phyloP scores from a whole-genome alignment of 2,329 filamentous ascomycete species.

The Pleomassaria siparia region DNA sequence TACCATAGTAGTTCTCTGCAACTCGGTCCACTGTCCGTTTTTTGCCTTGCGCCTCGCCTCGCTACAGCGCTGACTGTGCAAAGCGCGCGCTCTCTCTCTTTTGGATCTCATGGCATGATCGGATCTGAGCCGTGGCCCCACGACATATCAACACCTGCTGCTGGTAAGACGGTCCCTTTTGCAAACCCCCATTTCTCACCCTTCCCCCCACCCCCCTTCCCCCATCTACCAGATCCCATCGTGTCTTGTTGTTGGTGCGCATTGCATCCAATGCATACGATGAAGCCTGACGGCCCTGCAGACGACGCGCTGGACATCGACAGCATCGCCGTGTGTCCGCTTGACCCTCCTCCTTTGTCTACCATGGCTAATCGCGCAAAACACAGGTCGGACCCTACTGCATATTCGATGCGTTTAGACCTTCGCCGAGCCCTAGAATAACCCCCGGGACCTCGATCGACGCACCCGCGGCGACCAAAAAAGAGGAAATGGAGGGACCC shows the following conservation, averaged over 20 bases:
- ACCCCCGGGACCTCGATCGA: slow-evolving; percentile 11
- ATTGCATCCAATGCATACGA: slow-evolving; percentile 19
- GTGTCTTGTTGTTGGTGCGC: slow-evolving; percentile 3
- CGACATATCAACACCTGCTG: slow-evolving; percentile 2
- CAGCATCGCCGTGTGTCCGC: slow-evolving; percentile 41
- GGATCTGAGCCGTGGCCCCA: neutral
- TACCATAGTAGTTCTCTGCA: slow-evolving; percentile 1
- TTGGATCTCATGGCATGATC: slow-evolving; percentile 2
- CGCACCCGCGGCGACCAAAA: slow-evolving; percentile 7
- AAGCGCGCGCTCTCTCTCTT: no score
- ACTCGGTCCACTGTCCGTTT: slow-evolving; percentile 6
- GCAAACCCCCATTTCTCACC: slow-evolving; percentile 5
- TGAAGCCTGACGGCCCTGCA: slow-evolving; percentile 26
- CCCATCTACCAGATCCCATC: neutral
- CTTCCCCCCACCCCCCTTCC: neutral
- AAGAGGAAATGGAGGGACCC: slow-evolving; percentile 36
- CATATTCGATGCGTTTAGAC: slow-evolving; percentile 40
- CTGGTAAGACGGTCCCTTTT: slow-evolving; percentile 18
- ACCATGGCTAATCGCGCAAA: slow-evolving; percentile 28
- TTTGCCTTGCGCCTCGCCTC: slow-evolving; percentile 6
- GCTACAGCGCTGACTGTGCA: slow-evolving; percentile 5
- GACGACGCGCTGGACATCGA: slow-evolving; percentile 42
- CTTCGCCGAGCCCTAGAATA: slow-evolving; percentile 19
- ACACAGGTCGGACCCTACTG: slow-evolving; percentile 43
- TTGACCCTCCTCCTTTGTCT: slow-evolving; percentile 6